A percentile compares a stretch with the other conserved stretches of the same genome.
Conservation (phyloP, 768 basidiomycete species). For the Udeniomyces megalosporus region DNA sequence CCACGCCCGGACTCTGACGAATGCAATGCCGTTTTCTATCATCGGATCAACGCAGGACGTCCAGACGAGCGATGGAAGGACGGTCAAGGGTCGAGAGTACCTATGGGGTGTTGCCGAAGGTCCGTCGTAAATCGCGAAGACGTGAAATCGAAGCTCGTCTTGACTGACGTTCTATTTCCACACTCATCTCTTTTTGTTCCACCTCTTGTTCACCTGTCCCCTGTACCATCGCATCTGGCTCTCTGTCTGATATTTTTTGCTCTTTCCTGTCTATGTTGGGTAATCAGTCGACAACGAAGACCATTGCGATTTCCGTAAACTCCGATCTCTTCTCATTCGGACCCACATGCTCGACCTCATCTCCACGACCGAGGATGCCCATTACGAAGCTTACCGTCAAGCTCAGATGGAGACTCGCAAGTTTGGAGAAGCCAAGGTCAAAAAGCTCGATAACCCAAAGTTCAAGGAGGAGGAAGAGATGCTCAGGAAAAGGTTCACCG, state of each 20-base stretch:
- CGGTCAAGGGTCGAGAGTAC: slow-evolving; percentile 95
- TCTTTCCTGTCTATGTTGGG: not conserved
- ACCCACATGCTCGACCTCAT: slow-evolving; percentile 98
- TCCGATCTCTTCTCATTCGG: slow-evolving; percentile 84
- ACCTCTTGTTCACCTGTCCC: not conserved
- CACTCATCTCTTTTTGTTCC: not conserved
- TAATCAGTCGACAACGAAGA: slow-evolving; percentile 85
- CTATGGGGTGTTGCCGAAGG: slow-evolving; percentile 99
- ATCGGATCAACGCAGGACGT: slow-evolving; percentile 96
- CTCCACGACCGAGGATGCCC: slow-evolving; percentile 81
- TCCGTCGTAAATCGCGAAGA: slow-evolving; percentile 34
- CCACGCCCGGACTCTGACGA: slow-evolving; percentile 68
- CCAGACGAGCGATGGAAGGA: slow-evolving; percentile 69
- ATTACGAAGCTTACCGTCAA: slow-evolving; percentile 96
- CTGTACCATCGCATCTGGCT: not conserved
- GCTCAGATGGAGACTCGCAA: slow-evolving; percentile 99
- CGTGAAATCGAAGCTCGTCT: too few relatives aligned
- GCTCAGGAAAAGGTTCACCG: slow-evolving; percentile 91
- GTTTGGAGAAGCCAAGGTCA: slow-evolving; percentile 94
- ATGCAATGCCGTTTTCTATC: slow-evolving; percentile 95
- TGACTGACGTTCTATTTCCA: not conserved
- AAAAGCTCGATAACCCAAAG: slow-evolving; percentile 97
- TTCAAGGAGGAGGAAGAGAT: slow-evolving; percentile 99
- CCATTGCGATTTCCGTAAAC: slow-evolving; percentile 98
- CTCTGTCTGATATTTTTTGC: not conserved